Evolutionary conservation across 305 asterid genomes (phyloP), one percentile per base, ranked within the genome.

Genomic region (Withania somnifera): DNA sequence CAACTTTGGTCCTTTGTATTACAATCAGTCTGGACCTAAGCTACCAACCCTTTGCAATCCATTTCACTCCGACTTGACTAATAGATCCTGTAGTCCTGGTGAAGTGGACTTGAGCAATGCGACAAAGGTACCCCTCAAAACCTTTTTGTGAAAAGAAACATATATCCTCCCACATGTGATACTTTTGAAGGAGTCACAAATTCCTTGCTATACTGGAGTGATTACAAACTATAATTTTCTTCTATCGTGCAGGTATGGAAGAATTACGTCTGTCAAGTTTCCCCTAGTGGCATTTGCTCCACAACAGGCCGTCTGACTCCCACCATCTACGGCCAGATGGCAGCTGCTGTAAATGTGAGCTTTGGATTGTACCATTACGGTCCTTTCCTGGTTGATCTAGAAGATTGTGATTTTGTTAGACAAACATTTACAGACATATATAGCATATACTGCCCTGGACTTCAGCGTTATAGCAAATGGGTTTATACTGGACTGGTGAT

Each of bases 41-140:
- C 82, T 94, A 22, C 98, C 98, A 32, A 84, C 68, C 73, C 90
- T 94, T 32, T 94, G 98, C 92, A 94, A 89, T 87, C 97, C 98
- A 0, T 91, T 90, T 81, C 81, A 90, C 80, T 67, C 88, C 0
- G 95, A 94, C 86, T 90, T 93, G 81, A 92, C 84, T 0, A 79
- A 86, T 81, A 92, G 98, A 28, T 82, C 89, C 13, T 94, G 98
- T 84, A 36, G 84, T 15, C 64, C 92, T 4, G 95, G 95, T 53
- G 98, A 94, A 85, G 94, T 92, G 76, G 86, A 86, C 52, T 88
- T 94, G 83, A 81, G 80, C 88, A 93, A 92, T 81, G 97, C 95
- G 13, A 91, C 97, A 32, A 89, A 89, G 94, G 98, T 94, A 90
- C n/a, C 40, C 20, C 30, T 19, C 68, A 45, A 67, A 34, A 28